Percentiles rank a stretch among this genome's conserved stretches.
Conservation (phyloP, 2,329 filamentous ascomycete species). For the Pseudogymnoascus sp. region DNA sequence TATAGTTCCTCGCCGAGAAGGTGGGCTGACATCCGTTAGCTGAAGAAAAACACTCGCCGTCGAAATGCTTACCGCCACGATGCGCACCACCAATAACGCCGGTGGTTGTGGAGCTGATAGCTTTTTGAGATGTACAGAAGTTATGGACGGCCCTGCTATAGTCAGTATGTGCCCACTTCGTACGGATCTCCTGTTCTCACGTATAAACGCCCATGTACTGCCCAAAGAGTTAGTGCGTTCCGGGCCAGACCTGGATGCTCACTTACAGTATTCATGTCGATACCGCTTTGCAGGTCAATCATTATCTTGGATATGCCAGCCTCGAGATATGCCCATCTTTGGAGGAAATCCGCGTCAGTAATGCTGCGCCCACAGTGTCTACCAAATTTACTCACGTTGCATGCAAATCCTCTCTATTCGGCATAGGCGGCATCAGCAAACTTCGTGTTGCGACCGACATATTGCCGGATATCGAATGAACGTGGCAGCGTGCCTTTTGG, state of each 20-base stretch:
- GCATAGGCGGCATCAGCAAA: constrained; percentile 46
- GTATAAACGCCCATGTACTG: constrained; percentile 97
- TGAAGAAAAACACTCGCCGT: constrained; percentile 14
- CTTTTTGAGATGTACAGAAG: constrained; percentile 98
- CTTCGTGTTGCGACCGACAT: constrained; percentile 15
- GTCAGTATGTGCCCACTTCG: not conserved
- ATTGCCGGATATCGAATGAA: constrained; percentile 2
- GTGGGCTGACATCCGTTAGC: constrained; percentile 57
- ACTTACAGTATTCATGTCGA: constrained; percentile 81
- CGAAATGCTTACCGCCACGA: constrained; percentile 56
- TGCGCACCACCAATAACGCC: constrained; percentile 49
- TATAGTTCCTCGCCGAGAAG: constrained; percentile 94
- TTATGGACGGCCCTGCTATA: constrained; percentile 77
- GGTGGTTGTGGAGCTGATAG: constrained; percentile 52
- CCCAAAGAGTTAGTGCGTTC: constrained; percentile 12
- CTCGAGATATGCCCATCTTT: constrained; percentile 84
- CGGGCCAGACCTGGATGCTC: not conserved
- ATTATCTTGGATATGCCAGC: constrained; percentile 87
- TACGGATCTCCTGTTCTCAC: constrained; percentile 38
- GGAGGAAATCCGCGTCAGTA: constrained; percentile 13
- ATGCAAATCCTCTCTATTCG: constrained; percentile 55
- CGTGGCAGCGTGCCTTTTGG: constrained; percentile 6
- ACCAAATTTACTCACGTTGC: constrained; percentile 50
- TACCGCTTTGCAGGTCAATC: constrained; percentile 81
- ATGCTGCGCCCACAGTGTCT: not conserved